A percentile compares a stretch with the other conserved stretches of the same genome.
Evolutionary conservation across 164 flowering plant genomes (phyloP).

Genomic region (Houttuynia cordata): DNA sequence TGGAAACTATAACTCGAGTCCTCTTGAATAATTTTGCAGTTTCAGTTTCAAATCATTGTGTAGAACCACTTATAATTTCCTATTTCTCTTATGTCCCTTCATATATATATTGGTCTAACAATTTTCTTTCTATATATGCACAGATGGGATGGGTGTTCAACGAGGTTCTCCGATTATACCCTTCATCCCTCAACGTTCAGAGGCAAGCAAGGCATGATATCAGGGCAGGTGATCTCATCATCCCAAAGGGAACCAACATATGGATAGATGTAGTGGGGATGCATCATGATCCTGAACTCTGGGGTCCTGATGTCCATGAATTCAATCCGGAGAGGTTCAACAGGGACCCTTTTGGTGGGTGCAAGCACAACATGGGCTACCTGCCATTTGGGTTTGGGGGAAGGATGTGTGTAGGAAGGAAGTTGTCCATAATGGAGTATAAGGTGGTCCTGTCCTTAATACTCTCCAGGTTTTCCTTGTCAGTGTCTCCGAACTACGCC

Average conservation of each 20-base stretch:
- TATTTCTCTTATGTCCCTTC: no score
- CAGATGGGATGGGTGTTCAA: slow-evolving; percentile 96
- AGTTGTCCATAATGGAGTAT: slow-evolving; percentile 56
- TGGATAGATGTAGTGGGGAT: slow-evolving; percentile 81
- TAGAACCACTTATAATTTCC: no score
- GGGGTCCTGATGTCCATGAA: slow-evolving; percentile 71
- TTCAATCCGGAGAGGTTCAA: slow-evolving; percentile 89
- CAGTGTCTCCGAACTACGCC: slow-evolving; percentile 46
- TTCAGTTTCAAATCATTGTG: no score
- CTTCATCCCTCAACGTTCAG: slow-evolving; percentile 73
- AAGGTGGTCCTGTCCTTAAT: slow-evolving; percentile 46
- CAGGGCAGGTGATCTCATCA: slow-evolving; percentile 26
- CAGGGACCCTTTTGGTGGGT: slow-evolving; percentile 33
- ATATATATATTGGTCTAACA: no score
- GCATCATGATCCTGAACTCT: slow-evolving; percentile 61
- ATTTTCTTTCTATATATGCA: not conserved
- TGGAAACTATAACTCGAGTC: no score
- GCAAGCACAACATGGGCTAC: slow-evolving; percentile 72
- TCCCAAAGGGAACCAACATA: slow-evolving; percentile 77
- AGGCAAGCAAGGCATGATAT: slow-evolving; percentile 71
- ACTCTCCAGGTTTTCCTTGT: slow-evolving; percentile 50
- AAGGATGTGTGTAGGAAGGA: slow-evolving; percentile 72
- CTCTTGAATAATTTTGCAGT: no score
- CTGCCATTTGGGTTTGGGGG: slow-evolving; percentile 89
- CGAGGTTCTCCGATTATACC: slow-evolving; percentile 60